Evolutionary conservation across 164 flowering plant species (phyloP).

Genomic region (Cinnamomum chago): DNA sequence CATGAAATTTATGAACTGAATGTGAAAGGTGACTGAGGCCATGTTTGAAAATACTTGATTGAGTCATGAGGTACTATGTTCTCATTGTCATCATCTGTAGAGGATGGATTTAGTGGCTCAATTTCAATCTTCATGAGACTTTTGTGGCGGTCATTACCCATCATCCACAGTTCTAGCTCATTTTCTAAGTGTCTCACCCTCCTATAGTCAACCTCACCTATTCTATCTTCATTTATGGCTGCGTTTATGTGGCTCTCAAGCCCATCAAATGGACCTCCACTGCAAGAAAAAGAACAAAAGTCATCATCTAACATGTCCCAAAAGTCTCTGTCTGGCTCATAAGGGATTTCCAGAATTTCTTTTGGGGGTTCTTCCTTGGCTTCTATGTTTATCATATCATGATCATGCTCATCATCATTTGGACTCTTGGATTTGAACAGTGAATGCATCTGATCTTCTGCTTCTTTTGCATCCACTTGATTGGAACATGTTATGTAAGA

Average conservation of each 20-base stretch:
- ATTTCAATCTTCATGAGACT: not conserved
- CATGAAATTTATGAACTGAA: not conserved
- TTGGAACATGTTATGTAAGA: conserved; percentile 15
- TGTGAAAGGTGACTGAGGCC: not conserved
- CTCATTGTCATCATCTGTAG: not conserved
- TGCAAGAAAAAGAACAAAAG: conserved; percentile 1
- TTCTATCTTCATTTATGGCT: not conserved
- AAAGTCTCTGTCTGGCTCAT: conserved; percentile 32
- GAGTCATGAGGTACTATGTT: not conserved
- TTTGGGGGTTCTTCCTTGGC: conserved; percentile 13
- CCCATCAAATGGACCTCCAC: conserved; percentile 6
- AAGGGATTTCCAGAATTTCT: conserved; percentile 27
- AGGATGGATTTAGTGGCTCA: not conserved
- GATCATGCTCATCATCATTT: not conserved
- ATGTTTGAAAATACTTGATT: not conserved
- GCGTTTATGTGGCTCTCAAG: conserved; percentile 2
- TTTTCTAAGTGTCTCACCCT: conserved; percentile 46
- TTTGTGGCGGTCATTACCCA: not conserved
- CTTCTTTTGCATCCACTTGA: not conserved
- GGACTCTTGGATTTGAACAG: not conserved
- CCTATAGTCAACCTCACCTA: conserved; percentile 16
- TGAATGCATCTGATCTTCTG: conserved; percentile 1
- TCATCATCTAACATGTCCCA: conserved; percentile 39
- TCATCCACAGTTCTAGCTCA: conserved; percentile 39
- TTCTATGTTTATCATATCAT: conserved; percentile 7